These are phyloP conservation scores for Dendrobium nobile DNA, from an alignment of 106 monocot species.

Conservation along the genomic window DNA sequence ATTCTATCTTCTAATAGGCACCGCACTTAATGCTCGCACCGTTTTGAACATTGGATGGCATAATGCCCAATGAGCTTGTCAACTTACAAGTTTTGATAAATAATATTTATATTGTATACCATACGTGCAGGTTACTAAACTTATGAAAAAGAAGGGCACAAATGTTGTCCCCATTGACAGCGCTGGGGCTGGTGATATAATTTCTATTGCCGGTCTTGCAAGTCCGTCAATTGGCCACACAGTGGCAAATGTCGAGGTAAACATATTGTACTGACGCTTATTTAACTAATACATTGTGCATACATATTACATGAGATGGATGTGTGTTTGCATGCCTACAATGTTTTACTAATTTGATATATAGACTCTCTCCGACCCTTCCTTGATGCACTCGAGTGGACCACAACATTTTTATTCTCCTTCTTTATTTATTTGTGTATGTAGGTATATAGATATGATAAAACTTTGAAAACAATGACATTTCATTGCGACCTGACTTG, in stretches of 20 bases:
- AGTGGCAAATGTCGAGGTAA: conserved; percentile 75
- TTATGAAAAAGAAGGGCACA: conserved; percentile 99
- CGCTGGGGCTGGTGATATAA: conserved; percentile 96
- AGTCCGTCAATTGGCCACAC: conserved; percentile 95
- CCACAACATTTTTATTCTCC: not conserved
- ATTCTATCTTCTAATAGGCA: not conserved
- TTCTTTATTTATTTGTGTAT: not conserved
- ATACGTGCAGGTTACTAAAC: conserved; percentile 55
- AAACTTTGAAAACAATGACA: not conserved
- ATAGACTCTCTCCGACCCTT: not conserved
- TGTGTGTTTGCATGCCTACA: not conserved
- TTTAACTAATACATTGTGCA: not conserved
- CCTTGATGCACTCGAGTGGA: not conserved
- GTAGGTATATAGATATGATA: not conserved
- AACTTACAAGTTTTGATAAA: not conserved
- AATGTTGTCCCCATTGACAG: conserved; percentile 57
- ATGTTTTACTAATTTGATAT: not conserved
- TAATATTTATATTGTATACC: not conserved
- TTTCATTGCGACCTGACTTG: not conserved
- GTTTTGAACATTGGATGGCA: not conserved
- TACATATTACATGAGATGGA: too few relatives aligned
- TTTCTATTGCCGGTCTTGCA: conserved; percentile 82
- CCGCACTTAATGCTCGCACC: not conserved
- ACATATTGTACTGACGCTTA: not conserved
- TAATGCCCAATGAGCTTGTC: not conserved